phyloP scores from a whole-genome alignment of 169 alveolate species.

The Amoebophrya sp. region DNA sequence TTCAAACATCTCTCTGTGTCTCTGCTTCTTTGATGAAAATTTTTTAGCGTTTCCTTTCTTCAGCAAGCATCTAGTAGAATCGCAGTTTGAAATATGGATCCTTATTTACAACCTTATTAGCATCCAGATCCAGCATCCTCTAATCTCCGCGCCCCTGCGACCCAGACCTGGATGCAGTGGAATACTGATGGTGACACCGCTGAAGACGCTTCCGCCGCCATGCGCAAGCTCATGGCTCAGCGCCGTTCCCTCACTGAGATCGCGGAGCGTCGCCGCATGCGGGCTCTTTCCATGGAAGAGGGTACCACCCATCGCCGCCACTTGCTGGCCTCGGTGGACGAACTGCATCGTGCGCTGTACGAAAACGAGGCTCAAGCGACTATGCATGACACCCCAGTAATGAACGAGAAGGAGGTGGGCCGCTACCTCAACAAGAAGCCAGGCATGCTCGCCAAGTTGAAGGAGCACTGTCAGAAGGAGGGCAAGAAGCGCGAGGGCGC shows the following conservation, averaged over 20 bases:
- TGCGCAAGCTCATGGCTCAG: neutral
- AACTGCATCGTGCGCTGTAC: neutral
- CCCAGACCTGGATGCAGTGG: neutral
- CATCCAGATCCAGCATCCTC: no score
- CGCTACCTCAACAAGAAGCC: neutral
- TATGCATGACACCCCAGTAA: neutral
- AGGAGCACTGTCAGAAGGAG: neutral
- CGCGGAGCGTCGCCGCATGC: neutral
- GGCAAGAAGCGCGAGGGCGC: neutral
- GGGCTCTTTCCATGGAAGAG: neutral
- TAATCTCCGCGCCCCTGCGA: no score
- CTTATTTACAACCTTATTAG: no score
- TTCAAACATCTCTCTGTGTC: no score
- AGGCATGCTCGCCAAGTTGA: neutral
- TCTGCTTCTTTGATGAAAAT: no score
- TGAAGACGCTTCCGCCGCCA: neutral
- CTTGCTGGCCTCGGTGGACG: neutral
- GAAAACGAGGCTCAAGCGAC: neutral
- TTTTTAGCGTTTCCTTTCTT: no score
- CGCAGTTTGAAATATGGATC: no score
- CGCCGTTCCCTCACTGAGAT: neutral
- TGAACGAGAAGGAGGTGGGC: neutral
- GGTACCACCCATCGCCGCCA: neutral
- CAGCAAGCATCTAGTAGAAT: no score
- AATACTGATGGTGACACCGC: neutral